These are phyloP conservation scores for Amaranthus cruentus DNA, from an alignment of 148 eudicot genomes.

Conservation along the genomic window DNA sequence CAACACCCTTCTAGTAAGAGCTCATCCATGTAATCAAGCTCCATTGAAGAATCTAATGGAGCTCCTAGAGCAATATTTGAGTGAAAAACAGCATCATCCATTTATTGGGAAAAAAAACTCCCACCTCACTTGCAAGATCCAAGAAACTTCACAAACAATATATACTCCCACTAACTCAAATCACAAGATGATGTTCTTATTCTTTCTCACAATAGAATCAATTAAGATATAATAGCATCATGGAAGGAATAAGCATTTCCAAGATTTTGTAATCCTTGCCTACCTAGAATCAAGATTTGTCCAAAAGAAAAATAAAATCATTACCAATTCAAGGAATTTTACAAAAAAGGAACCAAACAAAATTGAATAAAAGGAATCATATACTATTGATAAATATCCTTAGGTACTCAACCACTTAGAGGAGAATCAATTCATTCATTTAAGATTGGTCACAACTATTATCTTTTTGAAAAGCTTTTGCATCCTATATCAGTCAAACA, in stretches of 20 bases:
- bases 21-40: conserved; percentile 78
- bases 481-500: conserved; percentile 25
- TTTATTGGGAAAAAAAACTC: conserved; percentile 18
- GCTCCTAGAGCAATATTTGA: conserved; percentile 33
- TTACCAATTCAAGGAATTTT: not conserved
- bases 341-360: not conserved
- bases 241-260: conserved; percentile 21
- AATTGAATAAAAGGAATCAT: conserved; percentile 6
- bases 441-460: conserved; percentile 18
- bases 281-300: conserved; percentile 22
- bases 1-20: conserved; percentile 82
- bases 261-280: conserved; percentile 18
- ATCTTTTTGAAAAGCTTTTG: conserved; percentile 8
- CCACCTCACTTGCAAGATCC: conserved; percentile 10
- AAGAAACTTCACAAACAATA: conserved; percentile 18
- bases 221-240: conserved; percentile 19
- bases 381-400: not conserved
- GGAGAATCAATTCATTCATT: conserved; percentile 28
- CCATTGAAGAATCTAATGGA: conserved; percentile 56
- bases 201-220: conserved; percentile 15
- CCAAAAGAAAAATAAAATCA: not conserved
- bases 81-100: conserved; percentile 61
- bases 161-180: conserved; percentile 23
- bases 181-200: conserved; percentile 4
- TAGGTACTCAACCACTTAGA: conserved; percentile 14